Conservation (phyloP, 2,329 filamentous ascomycete genomes). For the Ploettnerulaceae sp. region DNA sequence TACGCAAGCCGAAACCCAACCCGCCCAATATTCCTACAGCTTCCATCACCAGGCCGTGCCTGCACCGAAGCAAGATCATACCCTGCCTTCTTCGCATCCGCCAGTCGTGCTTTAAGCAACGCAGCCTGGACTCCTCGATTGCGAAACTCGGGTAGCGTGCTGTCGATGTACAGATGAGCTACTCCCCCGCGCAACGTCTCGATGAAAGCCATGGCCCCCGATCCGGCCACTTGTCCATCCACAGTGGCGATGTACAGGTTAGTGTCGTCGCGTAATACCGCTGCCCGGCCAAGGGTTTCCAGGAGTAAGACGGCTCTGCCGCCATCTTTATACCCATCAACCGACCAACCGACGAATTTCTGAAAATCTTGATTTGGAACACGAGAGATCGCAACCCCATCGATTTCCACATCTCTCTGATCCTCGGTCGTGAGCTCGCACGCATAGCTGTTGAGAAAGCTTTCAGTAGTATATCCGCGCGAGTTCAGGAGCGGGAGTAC, state of each 20-base stretch:
- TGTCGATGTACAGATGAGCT: slow-evolving; percentile 8
- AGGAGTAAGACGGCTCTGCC: not conserved
- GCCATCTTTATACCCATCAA: slow-evolving; percentile 2
- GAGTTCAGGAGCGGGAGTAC: not conserved
- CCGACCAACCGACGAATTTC: not conserved
- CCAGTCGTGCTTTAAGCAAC: slow-evolving; percentile 1
- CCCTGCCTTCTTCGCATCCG: slow-evolving; percentile 9
- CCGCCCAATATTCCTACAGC: slow-evolving; percentile 10
- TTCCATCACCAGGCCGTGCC: slow-evolving; percentile 5
- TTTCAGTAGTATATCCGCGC: slow-evolving; percentile 1
- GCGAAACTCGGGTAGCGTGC: slow-evolving; percentile 7
- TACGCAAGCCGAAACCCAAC: slow-evolving; percentile 9
- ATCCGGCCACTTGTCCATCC: slow-evolving; percentile 8
- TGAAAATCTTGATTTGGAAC: not conserved
- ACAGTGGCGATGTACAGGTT: slow-evolving; percentile 4
- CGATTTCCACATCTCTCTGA: not conserved
- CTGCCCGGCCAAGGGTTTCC: slow-evolving; percentile 1
- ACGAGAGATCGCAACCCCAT: not conserved
- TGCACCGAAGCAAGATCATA: slow-evolving; percentile 5
- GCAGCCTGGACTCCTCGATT: slow-evolving; percentile 5
- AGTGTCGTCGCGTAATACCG: slow-evolving; percentile 2
- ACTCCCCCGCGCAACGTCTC: slow-evolving; percentile 5
- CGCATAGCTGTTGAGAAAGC: slow-evolving; percentile 3
- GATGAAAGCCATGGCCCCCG: slow-evolving; percentile 6
- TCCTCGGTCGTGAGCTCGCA: slow-evolving; percentile 3